Evolutionary conservation across 1,284 basidiomycete species (phyloP).

Genomic region (Papiliotrema fonsecae): DNA sequence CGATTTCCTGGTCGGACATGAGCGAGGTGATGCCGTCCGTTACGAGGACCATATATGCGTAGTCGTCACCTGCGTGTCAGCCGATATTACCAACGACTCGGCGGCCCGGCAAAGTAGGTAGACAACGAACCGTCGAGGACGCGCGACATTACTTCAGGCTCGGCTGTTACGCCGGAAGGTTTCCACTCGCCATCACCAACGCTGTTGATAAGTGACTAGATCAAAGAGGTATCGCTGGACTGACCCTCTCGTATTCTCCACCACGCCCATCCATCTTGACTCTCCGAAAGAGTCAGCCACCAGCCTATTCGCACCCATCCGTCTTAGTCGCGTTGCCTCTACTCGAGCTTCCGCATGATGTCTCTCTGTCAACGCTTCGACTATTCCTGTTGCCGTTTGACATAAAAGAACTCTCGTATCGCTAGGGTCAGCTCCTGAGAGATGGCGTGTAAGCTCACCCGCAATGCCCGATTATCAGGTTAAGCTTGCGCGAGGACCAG

Average conservation of each 20-base stretch:
- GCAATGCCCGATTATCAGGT: constrained; percentile 84
- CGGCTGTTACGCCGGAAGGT: constrained; percentile 83
- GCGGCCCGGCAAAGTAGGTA: background rate
- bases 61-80: constrained; percentile 58
- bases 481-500: constrained; percentile 64
- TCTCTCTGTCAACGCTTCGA: constrained; percentile 75
- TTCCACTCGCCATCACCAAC: constrained; percentile 91
- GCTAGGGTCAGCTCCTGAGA: constrained; percentile 48
- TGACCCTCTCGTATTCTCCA: constrained; percentile 87
- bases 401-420: constrained; percentile 87
- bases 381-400: constrained; percentile 64
- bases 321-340: constrained; percentile 76
- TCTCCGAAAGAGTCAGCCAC: constrained; percentile 96
- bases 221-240: too few relatives aligned
- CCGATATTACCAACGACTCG: background rate
- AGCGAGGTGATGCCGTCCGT: constrained; percentile 90
- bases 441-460: constrained; percentile 57
- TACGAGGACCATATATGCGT: constrained; percentile 73
- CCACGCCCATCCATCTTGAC: constrained; percentile 89
- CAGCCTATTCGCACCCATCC: constrained; percentile 74
- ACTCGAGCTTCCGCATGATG: constrained; percentile 88
- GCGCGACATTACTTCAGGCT: constrained; percentile 83
- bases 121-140: constrained; percentile 62
- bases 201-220: constrained; percentile 52
- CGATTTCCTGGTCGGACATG: constrained; percentile 88